Conservation (phyloP, 441 rosid species). For the Populus hybrid region DNA sequence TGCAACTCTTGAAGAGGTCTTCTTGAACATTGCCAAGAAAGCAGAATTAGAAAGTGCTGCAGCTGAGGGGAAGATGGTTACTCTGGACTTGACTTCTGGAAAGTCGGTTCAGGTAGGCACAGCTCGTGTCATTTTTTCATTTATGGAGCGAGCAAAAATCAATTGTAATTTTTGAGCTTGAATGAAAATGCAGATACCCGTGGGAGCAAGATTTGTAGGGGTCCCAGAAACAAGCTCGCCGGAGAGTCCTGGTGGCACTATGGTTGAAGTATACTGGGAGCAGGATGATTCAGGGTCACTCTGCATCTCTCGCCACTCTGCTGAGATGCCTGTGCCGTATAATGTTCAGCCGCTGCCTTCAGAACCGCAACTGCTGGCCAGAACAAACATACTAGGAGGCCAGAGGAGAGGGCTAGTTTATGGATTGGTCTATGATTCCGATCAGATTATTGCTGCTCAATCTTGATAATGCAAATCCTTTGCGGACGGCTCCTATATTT, state of each 20-base stretch:
- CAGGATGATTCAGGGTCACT: conserved; percentile 74
- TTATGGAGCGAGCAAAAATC: not conserved
- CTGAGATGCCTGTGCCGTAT: conserved; percentile 55
- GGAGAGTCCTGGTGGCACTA: conserved; percentile 65
- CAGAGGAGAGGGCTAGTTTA: conserved; percentile 34
- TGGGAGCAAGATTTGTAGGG: conserved; percentile 74
- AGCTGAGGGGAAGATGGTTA: conserved; percentile 59
- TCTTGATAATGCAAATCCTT: not conserved
- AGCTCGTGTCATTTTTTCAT: not conserved
- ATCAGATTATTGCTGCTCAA: conserved; percentile 22
- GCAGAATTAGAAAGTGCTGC: conserved; percentile 88
- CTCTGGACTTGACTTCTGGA: conserved; percentile 65
- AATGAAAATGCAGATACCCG: conserved; percentile 55
- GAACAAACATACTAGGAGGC: conserved; percentile 22
- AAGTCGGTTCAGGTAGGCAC: conserved; percentile 47
- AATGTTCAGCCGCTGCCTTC: conserved; percentile 30
- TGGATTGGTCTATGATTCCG: conserved; percentile 64
- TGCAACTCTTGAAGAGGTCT: conserved; percentile 90
- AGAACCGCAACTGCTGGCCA: conserved; percentile 17
- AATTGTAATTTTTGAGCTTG: not conserved
- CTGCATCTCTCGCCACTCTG: conserved; percentile 72
- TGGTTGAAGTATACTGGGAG: conserved; percentile 92
- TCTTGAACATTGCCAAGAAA: conserved; percentile 74
- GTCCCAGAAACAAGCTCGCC: conserved; percentile 63
- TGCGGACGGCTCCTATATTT: not conserved